Evolutionary conservation across 345 rosid species (phyloP), one percentile per base, ranked within the genome.

Genomic region (Citrus reticulata): DNA sequence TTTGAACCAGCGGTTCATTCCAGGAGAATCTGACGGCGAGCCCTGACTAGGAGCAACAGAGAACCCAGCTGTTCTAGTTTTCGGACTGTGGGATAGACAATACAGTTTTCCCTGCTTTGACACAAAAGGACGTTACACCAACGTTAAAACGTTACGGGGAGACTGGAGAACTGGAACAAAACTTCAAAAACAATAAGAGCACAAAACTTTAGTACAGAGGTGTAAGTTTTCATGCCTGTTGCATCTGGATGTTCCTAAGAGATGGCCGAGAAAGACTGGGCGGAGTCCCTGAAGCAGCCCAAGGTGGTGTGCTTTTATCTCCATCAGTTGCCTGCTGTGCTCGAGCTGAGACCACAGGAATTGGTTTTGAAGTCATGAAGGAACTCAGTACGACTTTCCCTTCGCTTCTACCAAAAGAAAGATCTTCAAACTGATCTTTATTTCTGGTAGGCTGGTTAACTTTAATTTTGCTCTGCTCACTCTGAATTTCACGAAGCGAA

Each of bases 221-320:
- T 32, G 66, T 22, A 4, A 25, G 35, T n/a, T 65, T 39, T 60
- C 71, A 34, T 68, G 90, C 99, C 95, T 96, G 95, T 82, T 91
- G 98, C 91, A 90, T 86, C 86, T 96, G 99, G 81, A 96, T 96
- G 82, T 93, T 93, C 88, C 95, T 89, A 20, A 96, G 94, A 76
- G 98, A 96, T 37, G 95, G 97, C 37, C 93, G 93, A 75, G 91
- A 86, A 68, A 27, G 79, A 70, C 70, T 84, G 67, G 92, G 98
- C 29, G 99, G 95, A 66, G 97, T 90, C 73, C 89, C 89, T 9
- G 97, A 91, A 76, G 93, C 79, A 82, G 87, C 92, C 99, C 99
- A 96, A 61, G 94, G 90, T 83, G 98, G 97, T n/a, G 95, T 89
- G 86, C 92, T 85, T 78, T 25, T 89, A 64, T 93, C 98, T 3